phyloP scores from a whole-genome alignment of 495 filamentous ascomycete genomes.

The Xylaria acuta region DNA sequence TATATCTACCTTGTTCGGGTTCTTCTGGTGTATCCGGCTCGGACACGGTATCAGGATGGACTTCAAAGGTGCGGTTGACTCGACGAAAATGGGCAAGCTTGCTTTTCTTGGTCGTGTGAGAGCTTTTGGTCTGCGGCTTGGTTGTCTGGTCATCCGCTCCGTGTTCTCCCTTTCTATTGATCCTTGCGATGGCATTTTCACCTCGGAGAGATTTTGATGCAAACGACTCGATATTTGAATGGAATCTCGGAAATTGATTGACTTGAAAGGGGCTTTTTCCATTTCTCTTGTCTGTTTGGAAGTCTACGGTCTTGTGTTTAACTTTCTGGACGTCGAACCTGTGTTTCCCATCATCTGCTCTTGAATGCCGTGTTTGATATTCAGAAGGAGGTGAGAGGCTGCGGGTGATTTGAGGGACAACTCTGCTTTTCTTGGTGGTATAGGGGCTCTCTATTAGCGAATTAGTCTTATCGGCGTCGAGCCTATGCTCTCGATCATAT shows the following conservation, averaged over 20 bases:
- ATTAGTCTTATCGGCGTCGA: not conserved
- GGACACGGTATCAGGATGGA: not conserved
- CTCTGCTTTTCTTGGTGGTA: not conserved
- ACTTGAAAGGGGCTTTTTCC: not conserved
- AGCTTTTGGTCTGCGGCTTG: not conserved
- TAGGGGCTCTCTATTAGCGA: not conserved
- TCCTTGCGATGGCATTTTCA: not conserved
- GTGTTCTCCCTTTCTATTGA: not conserved
- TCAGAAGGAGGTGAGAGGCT: not conserved
- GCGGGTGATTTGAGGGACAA: not conserved
- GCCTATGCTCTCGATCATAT: not conserved
- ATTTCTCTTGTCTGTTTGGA: not conserved
- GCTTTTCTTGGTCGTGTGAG: not conserved
- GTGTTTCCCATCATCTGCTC: no score
- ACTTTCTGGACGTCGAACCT: no score
- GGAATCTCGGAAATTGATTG: no score
- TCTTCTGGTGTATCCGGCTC: not conserved
- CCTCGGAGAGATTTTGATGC: not conserved
- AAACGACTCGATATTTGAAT: not conserved
- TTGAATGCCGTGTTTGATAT: not conserved
- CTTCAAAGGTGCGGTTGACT: not conserved
- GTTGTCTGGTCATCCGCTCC: not conserved
- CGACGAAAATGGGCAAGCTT: conserved; percentile 1
- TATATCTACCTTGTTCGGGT: not conserved
- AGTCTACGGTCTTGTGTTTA: not conserved